A percentile compares a stretch with the other conserved stretches of the same genome.
These are phyloP conservation scores for Gossypium trilobum DNA, from an alignment of 441 rosid genomes.

Conservation along the genomic window DNA sequence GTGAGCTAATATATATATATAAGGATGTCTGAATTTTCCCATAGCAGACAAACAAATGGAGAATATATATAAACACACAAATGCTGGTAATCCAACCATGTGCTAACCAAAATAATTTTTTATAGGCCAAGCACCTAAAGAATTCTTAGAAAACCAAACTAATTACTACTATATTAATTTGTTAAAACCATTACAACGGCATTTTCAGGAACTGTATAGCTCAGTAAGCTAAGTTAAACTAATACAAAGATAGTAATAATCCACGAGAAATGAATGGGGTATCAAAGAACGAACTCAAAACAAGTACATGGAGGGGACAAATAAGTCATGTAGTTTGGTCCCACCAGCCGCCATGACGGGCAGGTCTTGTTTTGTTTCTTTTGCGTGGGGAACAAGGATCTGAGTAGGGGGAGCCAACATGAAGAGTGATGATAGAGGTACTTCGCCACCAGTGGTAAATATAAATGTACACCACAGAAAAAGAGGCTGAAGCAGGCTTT, in stretches of 20 bases:
- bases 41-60: not conserved
- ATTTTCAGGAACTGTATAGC: not conserved
- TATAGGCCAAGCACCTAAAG: not conserved
- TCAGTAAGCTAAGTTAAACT: not conserved
- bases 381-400: not conserved
- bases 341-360: not conserved
- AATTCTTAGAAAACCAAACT: not conserved
- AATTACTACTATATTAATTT: not conserved
- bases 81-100: not conserved
- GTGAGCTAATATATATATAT: too few relatives aligned
- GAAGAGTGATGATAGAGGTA: not conserved
- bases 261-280: not conserved
- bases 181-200: not conserved
- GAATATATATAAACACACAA: not conserved
- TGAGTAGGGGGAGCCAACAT: not conserved
- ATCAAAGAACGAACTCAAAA: not conserved
- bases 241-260: not conserved
- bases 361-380: not conserved
- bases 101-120: not conserved
- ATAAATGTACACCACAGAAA: not conserved
- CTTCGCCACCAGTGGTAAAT: not conserved
- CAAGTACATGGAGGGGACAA: not conserved
- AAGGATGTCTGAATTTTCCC: constrained; percentile 5
- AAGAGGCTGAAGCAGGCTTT: not conserved
- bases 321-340: not conserved